Base-by-base conservation (phyloP, 108 stramenopile genomes). In the Skeletonema potamos region DNA sequence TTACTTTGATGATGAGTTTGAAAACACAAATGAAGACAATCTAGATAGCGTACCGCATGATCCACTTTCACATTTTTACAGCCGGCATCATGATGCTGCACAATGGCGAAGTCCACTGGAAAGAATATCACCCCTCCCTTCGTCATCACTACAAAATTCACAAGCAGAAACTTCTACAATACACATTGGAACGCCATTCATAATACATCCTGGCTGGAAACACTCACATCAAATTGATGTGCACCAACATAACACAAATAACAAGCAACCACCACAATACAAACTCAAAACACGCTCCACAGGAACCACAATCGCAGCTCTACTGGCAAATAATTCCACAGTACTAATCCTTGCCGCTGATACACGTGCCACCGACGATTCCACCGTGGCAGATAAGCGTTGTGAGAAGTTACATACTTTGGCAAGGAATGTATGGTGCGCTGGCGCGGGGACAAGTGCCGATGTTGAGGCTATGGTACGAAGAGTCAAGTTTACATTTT, bases 371-470 rank as follows among this genome's bases (percentile, higher is more conserved):
- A 94, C 93, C 13, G 87, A 82, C 34, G 85, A 66, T n/a, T 75
- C 72, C 20, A 81, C 88, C 20, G 93, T 94, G 39, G 93, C 93
- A n/a, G 91, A 94, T 60, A 86, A 82, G 27, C 61, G 64, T 11
- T 88, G 87, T 57, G 84, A 83, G 44, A 94, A 94, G 64, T 61
- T 94, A 15, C 93, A 94, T 66, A 57, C 32, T 11, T 39, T 93
- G 20, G 76, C 87, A 9, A n/a, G 17, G 28, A 79, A 77, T 43
- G 58, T 86, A n/a, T 89, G 84, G 83, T 88, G 87, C 59, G 85
- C 85, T n/a, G 93, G 93, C 4, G 93, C 93, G 2, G 93, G 90
- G 7, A 92, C 93, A 18, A 89, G 89, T 64, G 93, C 82, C 7
- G 93, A 94, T 82, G 85, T 94, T 54, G 87, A 92, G 26, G 81